A percentile compares a stretch with the other conserved stretches of the same genome.
These are phyloP conservation scores for Magnaporthiopsis incrustans DNA, from an alignment of 2,329 filamentous ascomycete species.

Conservation along the genomic window DNA sequence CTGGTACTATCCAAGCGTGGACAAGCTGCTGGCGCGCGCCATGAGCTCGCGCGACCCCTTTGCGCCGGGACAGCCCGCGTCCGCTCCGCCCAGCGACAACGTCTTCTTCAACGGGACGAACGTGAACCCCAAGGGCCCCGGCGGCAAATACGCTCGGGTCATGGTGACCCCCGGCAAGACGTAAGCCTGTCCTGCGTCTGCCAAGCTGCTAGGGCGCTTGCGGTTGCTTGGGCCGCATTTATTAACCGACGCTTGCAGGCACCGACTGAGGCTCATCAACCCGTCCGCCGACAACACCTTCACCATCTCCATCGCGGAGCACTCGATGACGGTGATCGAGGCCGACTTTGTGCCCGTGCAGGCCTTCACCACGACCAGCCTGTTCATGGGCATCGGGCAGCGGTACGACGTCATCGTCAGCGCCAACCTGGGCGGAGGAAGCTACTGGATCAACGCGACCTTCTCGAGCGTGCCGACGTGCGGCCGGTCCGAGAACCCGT, in stretches of 20 bases:
- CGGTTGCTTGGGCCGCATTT: too few relatives aligned
- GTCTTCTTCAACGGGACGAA: slow-evolving; percentile 37
- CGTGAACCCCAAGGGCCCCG: slow-evolving; percentile 21
- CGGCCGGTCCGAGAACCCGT: slow-evolving; percentile 16
- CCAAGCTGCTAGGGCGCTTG: too few relatives aligned
- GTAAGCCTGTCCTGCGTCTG: neutral
- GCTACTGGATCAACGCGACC: slow-evolving; percentile 36
- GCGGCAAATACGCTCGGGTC: slow-evolving; percentile 25
- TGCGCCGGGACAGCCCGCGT: slow-evolving; percentile 11
- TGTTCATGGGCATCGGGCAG: slow-evolving; percentile 42
- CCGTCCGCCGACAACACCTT: slow-evolving; percentile 41
- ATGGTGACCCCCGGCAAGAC: slow-evolving; percentile 33
- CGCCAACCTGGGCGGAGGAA: slow-evolving; percentile 24
- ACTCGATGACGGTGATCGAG: slow-evolving; percentile 41
- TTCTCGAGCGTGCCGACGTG: slow-evolving; percentile 16
- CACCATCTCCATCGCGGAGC: slow-evolving; percentile 40
- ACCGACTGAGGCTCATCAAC: slow-evolving; percentile 43
- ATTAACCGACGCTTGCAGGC: slow-evolving; percentile 15
- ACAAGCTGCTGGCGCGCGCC: slow-evolving; percentile 18
- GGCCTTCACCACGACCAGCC: slow-evolving; percentile 38
- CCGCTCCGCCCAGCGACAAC: slow-evolving; percentile 28
- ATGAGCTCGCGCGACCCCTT: slow-evolving; percentile 19
- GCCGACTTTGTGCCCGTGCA: slow-evolving; percentile 43
- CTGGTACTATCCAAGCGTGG: slow-evolving; percentile 34
- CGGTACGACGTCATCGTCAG: slow-evolving; percentile 38